Evolutionary conservation across 2,329 filamentous ascomycete species (phyloP), one percentile per base, ranked within the genome.

Genomic region (Colletotrichum cuscutae): DNA sequence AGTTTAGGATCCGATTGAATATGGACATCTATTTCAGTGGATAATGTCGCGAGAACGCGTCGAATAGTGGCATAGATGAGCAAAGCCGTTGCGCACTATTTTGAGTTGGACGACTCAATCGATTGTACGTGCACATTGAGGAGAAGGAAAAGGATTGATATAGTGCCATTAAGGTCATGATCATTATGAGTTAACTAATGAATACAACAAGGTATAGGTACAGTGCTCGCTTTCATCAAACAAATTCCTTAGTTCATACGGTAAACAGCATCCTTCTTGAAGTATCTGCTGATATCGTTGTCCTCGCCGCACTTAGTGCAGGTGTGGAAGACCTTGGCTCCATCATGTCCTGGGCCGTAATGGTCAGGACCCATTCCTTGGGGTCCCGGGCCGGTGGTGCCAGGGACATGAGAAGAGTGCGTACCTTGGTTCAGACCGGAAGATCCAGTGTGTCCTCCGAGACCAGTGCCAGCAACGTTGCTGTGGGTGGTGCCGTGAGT

Each of bases 211-310:
- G 70, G 7, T 73, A 57, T 58, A 42, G 37, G 37, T 42, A 42
- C 37, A 70, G 65, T 56, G 13, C 22, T 42, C 56, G 56, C 67
- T 73, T 9, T 22, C 46, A n/a, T 56, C 9, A 49, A 54, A 46
- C 12, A 56, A 54, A 46, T 9, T 24, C 46, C 30, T 37, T 70
- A 54, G 35, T 62, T 62, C 71, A 73, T 73, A 37, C 74, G 72
- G 66, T 75, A 75, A 1, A 73, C 58, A 0, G 73, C 74, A 35
- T 75, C 72, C 72, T 73, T 75, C 37, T 74, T 72, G 54, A 75
- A 75, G 60, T 75, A 75, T n/a, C 67, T 70, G 69, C 74, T 75
- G 22, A 75, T 75, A 15, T 75, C 74, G 26, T 75, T 75, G 56
- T 75, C 74, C 42, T 56, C 71, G 49, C 74, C 74, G 30, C 74